phyloP scores from a whole-genome alignment of 345 rosid species.

The Boechera divaricarpa region DNA sequence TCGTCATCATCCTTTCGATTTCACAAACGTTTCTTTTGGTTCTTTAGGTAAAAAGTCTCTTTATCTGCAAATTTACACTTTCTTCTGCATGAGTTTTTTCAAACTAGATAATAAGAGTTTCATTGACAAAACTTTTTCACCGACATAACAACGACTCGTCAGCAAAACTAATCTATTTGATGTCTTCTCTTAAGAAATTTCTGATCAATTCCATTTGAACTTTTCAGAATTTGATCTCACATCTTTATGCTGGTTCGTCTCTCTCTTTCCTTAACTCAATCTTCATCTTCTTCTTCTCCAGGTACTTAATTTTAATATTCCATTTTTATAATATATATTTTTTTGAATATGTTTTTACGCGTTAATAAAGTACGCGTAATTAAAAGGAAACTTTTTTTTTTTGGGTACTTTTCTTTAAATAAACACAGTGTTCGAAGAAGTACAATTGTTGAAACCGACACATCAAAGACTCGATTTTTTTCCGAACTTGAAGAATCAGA shows the following conservation, averaged over 20 bases:
- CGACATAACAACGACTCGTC: slow-evolving; percentile 44
- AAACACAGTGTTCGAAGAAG: slow-evolving; percentile 43
- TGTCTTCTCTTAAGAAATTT: slow-evolving; percentile 40
- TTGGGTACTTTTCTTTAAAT: neutral
- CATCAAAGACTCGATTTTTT: slow-evolving; percentile 24
- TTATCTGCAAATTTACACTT: slow-evolving; percentile 42
- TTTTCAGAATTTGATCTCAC: slow-evolving; percentile 49
- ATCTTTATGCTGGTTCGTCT: slow-evolving; percentile 58
- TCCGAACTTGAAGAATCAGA: neutral
- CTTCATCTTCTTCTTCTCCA: slow-evolving; percentile 36
- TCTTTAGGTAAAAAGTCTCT: slow-evolving; percentile 65
- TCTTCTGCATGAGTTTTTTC: slow-evolving; percentile 45
- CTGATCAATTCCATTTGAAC: slow-evolving; percentile 33
- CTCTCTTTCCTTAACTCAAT: slow-evolving; percentile 40
- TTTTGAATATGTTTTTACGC: neutral
- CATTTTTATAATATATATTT: slow-evolving; percentile 4
- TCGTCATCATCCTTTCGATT: slow-evolving; percentile 30
- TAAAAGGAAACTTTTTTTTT: slow-evolving; percentile 14
- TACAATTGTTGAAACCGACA: slow-evolving; percentile 38
- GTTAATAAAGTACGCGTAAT: slow-evolving; percentile 26
- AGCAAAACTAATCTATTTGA: slow-evolving; percentile 30
- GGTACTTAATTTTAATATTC: slow-evolving; percentile 19
- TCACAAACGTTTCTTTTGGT: slow-evolving; percentile 40
- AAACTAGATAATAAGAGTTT: slow-evolving; percentile 51
- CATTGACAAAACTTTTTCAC: slow-evolving; percentile 17